Base-by-base conservation (phyloP, 2,329 filamentous ascomycete genomes). In the Simplicillium aogashimaense region DNA sequence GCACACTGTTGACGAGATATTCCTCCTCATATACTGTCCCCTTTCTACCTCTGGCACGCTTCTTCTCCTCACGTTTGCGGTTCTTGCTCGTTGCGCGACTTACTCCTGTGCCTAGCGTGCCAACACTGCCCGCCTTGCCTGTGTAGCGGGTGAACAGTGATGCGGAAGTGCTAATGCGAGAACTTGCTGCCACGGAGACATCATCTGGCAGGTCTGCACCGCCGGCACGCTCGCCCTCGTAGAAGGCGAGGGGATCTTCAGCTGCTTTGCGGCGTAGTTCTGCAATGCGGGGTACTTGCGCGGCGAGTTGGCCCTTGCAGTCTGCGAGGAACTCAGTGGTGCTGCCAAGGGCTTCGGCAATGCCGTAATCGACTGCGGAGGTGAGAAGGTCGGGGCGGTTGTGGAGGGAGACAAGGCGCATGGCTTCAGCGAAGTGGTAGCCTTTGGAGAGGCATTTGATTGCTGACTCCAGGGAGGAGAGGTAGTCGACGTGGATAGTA, bases 21-120 rank as follows among this genome's bases (percentile, higher is more conserved):
- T 97, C 92, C 56, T 97, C 90, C 60, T 98, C 92, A 60, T 98
- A 98, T 5, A 98, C 86, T 13, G 86, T 95, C 10, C 92, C 92
- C 68, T 97, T 97, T 59, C 95, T 90, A 17, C 92, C 92, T 7
- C 87, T 72, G 1, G 92, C 92, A 13, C 90, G 79, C 73, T 98
- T 98, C 59, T 94, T 80, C 69, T 98, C 92, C 61, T 98, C 92
- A 15, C 88, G 74, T 17, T 83, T 73, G 39, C 88, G 79, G 56
- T 94, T 95, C 69, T 92, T 94, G 55, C 78, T 84, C 32, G 87
- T 95, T 43, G 83, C 83, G 11, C 88, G 75, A 37, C 80, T 85
- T 3, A 83, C 80, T 25, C 79, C 77, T 11, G 83, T 89, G 15
- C 79, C 83, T 2, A 78, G 72, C 15, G 86, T 88, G 16, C 81